Conservation (phyloP, 306 rosid species). For the Acacia crassicarpa region DNA sequence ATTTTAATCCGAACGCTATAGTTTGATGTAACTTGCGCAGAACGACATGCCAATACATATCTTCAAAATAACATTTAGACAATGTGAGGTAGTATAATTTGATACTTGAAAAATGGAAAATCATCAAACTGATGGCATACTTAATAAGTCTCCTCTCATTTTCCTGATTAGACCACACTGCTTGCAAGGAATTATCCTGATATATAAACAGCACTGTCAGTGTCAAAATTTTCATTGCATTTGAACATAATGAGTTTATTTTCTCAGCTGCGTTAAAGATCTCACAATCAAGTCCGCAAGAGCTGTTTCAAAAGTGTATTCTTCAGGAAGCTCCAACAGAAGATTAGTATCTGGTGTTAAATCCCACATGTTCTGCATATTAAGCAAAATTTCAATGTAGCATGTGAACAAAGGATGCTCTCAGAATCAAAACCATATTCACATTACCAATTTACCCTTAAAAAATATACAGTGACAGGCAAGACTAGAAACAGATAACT, state of each 20-base stretch:
- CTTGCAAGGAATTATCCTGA: conserved; percentile 78
- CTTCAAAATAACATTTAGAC: background rate
- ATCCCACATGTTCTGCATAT: conserved; percentile 72
- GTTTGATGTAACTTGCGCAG: background rate
- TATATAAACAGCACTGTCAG: conserved; percentile 20
- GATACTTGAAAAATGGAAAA: background rate
- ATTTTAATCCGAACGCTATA: background rate
- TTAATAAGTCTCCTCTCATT: conserved; percentile 40
- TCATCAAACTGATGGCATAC: conserved; percentile 27
- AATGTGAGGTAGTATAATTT: background rate
- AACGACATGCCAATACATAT: background rate
- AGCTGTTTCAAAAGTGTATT: conserved; percentile 58
- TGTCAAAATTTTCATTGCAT: background rate
- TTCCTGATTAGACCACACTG: conserved; percentile 52
- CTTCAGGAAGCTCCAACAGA: conserved; percentile 58
- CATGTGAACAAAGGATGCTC: background rate
- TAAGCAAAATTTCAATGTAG: background rate
- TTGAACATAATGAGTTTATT: background rate
- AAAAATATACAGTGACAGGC: background rate
- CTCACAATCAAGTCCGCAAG: conserved; percentile 73
- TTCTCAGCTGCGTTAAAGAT: background rate
- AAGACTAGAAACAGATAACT: background rate
- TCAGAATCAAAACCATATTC: background rate
- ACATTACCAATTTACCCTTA: background rate
- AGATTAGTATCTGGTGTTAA: conserved; percentile 59